A percentile compares a stretch with the other conserved stretches of the same genome.
These are phyloP conservation scores for Fraxinus sp. DNA, from an alignment of 305 asterid species.

Conservation along the genomic window DNA sequence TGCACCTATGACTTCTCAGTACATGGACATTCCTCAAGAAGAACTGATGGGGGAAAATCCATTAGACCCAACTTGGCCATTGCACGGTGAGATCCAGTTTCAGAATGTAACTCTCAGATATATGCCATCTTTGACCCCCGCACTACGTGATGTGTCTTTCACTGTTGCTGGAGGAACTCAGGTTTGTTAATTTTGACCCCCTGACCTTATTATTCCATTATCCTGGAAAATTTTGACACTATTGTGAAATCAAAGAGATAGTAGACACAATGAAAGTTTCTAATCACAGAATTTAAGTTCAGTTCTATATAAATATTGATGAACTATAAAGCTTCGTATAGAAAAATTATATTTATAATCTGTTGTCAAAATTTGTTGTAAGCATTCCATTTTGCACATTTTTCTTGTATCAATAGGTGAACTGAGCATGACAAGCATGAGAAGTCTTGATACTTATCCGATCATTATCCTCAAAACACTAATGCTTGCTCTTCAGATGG, in stretches of 20 bases:
- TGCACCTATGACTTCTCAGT: slow-evolving; percentile 39
- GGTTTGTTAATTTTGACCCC: slow-evolving; percentile 41
- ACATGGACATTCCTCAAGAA: slow-evolving; percentile 83
- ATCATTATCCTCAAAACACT: not conserved
- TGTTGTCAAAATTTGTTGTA: not conserved
- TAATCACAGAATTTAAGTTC: not conserved
- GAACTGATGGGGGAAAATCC: slow-evolving; percentile 43
- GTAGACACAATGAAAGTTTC: not conserved
- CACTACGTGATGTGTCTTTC: slow-evolving; percentile 62
- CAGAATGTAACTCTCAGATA: slow-evolving; percentile 79
- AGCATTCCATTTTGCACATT: not conserved
- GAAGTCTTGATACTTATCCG: not conserved
- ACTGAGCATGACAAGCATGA: not conserved
- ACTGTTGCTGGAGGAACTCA: slow-evolving; percentile 62
- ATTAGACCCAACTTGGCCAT: slow-evolving; percentile 61
- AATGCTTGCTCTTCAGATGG: not conserved
- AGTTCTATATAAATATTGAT: not conserved
- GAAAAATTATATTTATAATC: not conserved
- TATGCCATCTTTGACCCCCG: slow-evolving; percentile 73
- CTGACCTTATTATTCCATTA: not conserved
- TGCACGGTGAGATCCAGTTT: slow-evolving; percentile 64
- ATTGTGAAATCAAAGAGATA: not conserved
- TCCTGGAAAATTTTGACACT: not conserved
- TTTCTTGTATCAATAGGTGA: not conserved
- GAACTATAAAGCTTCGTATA: not conserved